phyloP scores from a whole-genome alignment of 768 basidiomycete genomes.

The Leccinellum rugosiceps region DNA sequence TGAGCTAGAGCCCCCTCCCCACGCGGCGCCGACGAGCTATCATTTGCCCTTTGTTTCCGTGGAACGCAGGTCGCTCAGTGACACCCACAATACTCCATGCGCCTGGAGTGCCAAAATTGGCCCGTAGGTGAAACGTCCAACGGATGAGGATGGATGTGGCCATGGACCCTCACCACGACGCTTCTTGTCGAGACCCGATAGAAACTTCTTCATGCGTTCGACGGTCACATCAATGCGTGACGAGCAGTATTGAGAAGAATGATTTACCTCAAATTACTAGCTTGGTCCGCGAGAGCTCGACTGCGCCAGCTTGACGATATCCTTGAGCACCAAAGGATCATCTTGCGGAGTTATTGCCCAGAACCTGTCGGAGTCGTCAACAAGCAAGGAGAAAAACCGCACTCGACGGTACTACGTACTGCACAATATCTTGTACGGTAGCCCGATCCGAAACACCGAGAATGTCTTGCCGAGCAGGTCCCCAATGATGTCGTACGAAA shows the following conservation, averaged over 20 bases:
- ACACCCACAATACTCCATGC: constrained; percentile 83
- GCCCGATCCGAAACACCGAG: constrained; percentile 79
- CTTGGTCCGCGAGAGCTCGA: constrained; percentile 55
- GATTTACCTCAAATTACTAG: constrained; percentile 48
- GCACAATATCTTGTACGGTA: constrained; percentile 79
- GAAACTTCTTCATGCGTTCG: constrained; percentile 85
- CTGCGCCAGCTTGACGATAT: constrained; percentile 84
- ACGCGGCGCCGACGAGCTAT: constrained; percentile 98
- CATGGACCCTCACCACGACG: constrained; percentile 52
- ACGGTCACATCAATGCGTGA: constrained; percentile 31
- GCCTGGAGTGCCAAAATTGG: constrained; percentile 54
- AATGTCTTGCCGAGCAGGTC: constrained; percentile 62
- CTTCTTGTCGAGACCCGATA: constrained; percentile 74
- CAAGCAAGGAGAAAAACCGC: neutral
- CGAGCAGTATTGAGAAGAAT: neutral
- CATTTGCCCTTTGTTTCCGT: constrained; percentile 91
- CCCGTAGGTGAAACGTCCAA: neutral
- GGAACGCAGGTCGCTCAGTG: constrained; percentile 78
- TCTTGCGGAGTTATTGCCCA: constrained; percentile 91
- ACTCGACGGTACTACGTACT: constrained; percentile 45
- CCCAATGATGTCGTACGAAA: constrained; percentile 90
- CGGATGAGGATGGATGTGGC: neutral
- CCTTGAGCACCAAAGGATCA: constrained; percentile 88
- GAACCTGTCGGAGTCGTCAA: constrained; percentile 55
- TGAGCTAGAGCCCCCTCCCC: constrained; percentile 92